phyloP scores from a whole-genome alignment of 371 early-diverging fungal species.

The Antonospora locustae region DNA sequence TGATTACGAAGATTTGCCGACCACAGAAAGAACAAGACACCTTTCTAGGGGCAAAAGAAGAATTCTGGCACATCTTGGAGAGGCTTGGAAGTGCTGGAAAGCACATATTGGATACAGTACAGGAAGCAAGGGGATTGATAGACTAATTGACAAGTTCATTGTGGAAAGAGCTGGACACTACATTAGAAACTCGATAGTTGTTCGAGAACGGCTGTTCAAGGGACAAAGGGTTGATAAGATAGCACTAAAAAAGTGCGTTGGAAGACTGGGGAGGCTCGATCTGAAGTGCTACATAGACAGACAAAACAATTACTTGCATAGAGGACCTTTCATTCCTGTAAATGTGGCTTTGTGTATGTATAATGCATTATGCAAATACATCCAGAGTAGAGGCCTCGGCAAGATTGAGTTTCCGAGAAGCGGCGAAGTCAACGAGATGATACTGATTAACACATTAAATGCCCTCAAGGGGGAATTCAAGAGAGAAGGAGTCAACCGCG shows the following conservation, averaged over 20 bases:
- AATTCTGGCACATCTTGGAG: conserved; percentile 81
- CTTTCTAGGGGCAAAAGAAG: conserved; percentile 80
- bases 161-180: conserved; percentile 96
- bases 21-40: not conserved
- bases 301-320: conserved; percentile 89
- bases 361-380: conserved; percentile 84
- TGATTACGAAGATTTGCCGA: too few species aligned
- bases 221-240: conserved; percentile 80
- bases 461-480: conserved; percentile 82
- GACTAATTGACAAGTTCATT: conserved; percentile 89
- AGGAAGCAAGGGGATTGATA: conserved; percentile 67
- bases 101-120: conserved; percentile 86
- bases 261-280: conserved; percentile 87
- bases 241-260: conserved; percentile 84
- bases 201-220: conserved; percentile 70
- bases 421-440: conserved; percentile 89
- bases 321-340: conserved; percentile 83
- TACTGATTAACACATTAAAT: conserved; percentile 79
- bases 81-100: conserved; percentile 96
- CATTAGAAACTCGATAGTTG: conserved; percentile 86
- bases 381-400: conserved; percentile 82
- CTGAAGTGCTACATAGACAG: conserved; percentile 93
- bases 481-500: conserved; percentile 77
- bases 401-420: conserved; percentile 94
- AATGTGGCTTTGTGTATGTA: conserved; percentile 92